A percentile compares a stretch with the other conserved stretches of the same genome.
Conservation (phyloP, 2,329 filamentous ascomycete genomes). For the Ascochyta koolunga region DNA sequence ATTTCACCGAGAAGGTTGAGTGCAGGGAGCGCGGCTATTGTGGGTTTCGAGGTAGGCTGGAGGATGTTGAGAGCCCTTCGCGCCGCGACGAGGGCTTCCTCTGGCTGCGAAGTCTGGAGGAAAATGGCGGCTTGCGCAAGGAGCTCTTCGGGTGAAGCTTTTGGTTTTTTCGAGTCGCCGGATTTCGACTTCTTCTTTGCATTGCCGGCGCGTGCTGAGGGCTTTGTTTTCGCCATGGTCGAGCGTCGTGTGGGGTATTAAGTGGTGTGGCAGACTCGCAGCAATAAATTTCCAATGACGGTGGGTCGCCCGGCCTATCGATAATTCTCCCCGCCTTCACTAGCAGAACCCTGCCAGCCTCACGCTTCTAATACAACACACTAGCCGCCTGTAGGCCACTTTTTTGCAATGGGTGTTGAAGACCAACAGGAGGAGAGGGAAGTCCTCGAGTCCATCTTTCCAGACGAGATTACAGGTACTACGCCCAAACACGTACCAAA, state of each 20-base stretch:
- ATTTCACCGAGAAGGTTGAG: constrained; percentile 82
- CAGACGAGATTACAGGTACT: constrained; percentile 91
- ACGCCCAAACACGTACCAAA: neutral
- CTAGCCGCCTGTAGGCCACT: constrained; percentile 9
- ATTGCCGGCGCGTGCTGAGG: constrained; percentile 50
- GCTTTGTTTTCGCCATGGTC: constrained; percentile 60
- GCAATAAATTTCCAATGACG: constrained; percentile 1
- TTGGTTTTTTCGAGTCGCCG: constrained; percentile 52
- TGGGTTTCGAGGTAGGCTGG: constrained; percentile 47
- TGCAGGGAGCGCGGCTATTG: constrained; percentile 64
- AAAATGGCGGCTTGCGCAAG: constrained; percentile 62
- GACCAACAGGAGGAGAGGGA: constrained; percentile 96
- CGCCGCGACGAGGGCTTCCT: constrained; percentile 62
- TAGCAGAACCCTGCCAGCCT: constrained; percentile 5
- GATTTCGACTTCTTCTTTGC: constrained; percentile 42
- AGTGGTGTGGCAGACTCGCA: neutral
- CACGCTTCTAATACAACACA: constrained; percentile 9
- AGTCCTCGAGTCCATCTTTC: constrained; percentile 97
- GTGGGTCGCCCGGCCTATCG: constrained; percentile 4
- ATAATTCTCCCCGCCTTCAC: constrained; percentile 14
- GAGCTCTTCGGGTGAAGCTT: constrained; percentile 60
- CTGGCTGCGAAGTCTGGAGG: constrained; percentile 64
- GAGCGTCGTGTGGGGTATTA: constrained; percentile 8
- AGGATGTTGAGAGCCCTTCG: constrained; percentile 60
- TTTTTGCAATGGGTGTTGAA: constrained; percentile 62